Conservation (phyloP, 306 rosid genomes). For the Vigna nakashimae region DNA sequence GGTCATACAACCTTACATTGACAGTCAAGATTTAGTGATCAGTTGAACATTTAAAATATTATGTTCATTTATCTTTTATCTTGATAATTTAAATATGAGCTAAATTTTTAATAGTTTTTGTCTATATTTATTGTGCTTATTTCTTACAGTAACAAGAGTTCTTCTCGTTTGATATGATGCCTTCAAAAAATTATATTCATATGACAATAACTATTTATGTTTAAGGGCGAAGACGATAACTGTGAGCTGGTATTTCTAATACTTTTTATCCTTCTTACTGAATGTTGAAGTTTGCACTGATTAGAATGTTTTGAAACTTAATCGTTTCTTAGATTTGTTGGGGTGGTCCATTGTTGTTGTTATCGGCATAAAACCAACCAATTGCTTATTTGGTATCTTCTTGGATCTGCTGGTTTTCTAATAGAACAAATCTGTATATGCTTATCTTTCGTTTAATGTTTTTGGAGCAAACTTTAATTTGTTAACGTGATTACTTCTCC, state of each 20-base stretch:
- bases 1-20: not conserved
- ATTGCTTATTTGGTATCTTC: constrained; percentile 28
- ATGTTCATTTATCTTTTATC: not conserved
- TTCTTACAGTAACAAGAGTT: not conserved
- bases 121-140: not conserved
- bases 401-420: constrained; percentile 14
- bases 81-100: not conserved
- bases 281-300: constrained; percentile 23
- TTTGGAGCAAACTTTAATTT: constrained; percentile 20
- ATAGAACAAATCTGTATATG: not conserved
- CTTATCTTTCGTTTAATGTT: constrained; percentile 21
- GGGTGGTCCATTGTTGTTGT: constrained; percentile 2
- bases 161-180: not conserved
- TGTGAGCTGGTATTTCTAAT: constrained; percentile 6
- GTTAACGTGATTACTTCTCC: constrained; percentile 28
- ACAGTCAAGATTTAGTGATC: not conserved
- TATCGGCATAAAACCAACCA: constrained; percentile 5
- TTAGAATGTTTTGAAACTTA: constrained; percentile 33
- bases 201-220: constrained; percentile 6
- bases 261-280: not conserved
- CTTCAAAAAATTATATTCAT: constrained; percentile 2
- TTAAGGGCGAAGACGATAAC: constrained; percentile 9
- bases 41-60: not conserved
- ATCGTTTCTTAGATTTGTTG: not conserved
- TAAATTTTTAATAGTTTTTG: not conserved